phyloP scores from a whole-genome alignment of 331 rosid genomes.

The Pyrus hybrid region DNA sequence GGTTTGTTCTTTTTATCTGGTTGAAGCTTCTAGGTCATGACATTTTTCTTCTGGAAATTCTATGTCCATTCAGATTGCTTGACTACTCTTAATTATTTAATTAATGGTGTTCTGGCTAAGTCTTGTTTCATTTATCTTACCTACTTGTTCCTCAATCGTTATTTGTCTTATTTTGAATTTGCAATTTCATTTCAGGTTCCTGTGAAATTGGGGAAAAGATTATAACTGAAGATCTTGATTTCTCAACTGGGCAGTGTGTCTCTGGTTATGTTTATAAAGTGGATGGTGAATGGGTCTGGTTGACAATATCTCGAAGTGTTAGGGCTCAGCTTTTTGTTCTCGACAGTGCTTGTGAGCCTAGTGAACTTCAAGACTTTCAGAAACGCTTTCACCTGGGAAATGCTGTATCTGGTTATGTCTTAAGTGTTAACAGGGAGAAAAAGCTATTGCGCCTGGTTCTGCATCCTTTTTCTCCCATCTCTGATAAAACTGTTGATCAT shows the following conservation, averaged over 20 bases:
- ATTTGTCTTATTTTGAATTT: slow-evolving; percentile 1
- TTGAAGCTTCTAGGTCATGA: background rate
- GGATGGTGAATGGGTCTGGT: slow-evolving; percentile 77
- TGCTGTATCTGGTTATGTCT: slow-evolving; percentile 50
- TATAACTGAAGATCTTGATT: slow-evolving; percentile 29
- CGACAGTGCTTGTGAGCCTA: slow-evolving; percentile 70
- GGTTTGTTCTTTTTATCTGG: background rate
- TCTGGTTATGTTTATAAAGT: slow-evolving; percentile 75
- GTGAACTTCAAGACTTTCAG: slow-evolving; percentile 58
- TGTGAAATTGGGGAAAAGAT: slow-evolving; percentile 26
- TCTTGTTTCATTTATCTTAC: background rate
- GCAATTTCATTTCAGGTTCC: slow-evolving; percentile 41
- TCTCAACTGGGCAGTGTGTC: slow-evolving; percentile 49
- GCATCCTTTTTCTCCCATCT: slow-evolving; percentile 21
- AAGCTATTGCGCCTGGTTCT: slow-evolving; percentile 55
- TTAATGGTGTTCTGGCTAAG: background rate
- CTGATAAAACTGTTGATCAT: slow-evolving; percentile 16
- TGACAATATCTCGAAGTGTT: slow-evolving; percentile 55
- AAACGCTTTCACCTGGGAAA: slow-evolving; percentile 58
- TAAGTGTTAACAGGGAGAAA: slow-evolving; percentile 49
- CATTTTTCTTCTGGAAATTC: background rate
- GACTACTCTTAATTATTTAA: background rate
- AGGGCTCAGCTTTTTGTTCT: slow-evolving; percentile 72
- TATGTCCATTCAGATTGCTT: background rate
- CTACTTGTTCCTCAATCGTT: background rate